Base-by-base conservation (phyloP, 768 basidiomycete species). In the Coprinopsis marcescibilis region DNA sequence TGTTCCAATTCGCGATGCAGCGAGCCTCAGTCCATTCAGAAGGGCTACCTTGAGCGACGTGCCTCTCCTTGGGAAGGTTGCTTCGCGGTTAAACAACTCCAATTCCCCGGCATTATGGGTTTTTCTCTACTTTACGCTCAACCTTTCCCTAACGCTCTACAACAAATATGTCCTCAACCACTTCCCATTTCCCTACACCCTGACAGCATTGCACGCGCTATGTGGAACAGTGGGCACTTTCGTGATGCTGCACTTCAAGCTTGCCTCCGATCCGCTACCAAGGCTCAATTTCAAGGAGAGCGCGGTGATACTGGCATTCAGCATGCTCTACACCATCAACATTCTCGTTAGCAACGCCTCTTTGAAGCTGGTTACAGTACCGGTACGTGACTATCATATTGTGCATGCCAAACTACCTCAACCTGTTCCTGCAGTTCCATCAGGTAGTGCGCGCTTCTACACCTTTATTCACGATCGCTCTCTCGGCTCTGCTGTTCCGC, bases 121-220 rank as follows among this genome's bases (percentile, higher is more conserved):
- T 14, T 55, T 63, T 3, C 70, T 90, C 51, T 98, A 96, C 69
- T 97, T 99, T 59, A 63, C 69, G 50, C 86, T 94, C 75, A 98
- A 97, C 65, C 81, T 98, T 23, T 77, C 80, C 10, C 78, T 99
- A 53, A 98, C 95, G 6, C 70, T 99, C 35, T 96, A 90, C 67
- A 99, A 99, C 77, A 99, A 99, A 66, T 75, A 80, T 29, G 83
- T 98, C 14, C 81, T 99, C 51, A 83, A 89, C 44, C 80, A 77
- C 46, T 98, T 98, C 60, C 96, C 96, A 0, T 98, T 90, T 57
- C 94, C 95, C 2, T 98, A 97, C 71, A 88, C 91, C 2, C 76
- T 99, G 19, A 97, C 95, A 1, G 93, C 92, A 4, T 55, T 96
- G 3, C 95, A 98, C 59, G 85, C 95, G 3, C 70, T 97, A 11